Percentiles rank a stretch among this genome's conserved stretches.
Conservation (phyloP, 2,329 filamentous ascomycete genomes). For the Leptographium radiaticola region DNA sequence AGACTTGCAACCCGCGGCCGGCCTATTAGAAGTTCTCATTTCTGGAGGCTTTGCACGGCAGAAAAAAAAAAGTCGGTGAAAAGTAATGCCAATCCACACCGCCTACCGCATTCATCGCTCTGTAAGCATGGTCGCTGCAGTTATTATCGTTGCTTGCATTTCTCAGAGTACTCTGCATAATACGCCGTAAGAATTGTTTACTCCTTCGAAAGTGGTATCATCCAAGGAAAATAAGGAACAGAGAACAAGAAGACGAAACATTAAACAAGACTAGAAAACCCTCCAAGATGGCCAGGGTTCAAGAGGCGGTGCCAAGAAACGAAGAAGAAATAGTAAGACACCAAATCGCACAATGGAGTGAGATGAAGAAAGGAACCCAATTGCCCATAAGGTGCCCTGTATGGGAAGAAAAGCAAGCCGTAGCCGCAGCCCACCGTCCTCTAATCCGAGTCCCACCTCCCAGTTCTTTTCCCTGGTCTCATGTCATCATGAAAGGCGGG, state of each 20-base stretch:
- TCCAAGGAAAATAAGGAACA: background rate
- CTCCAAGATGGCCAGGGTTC: background rate
- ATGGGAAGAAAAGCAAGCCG: background rate
- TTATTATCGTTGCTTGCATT: background rate
- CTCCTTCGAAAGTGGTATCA: background rate
- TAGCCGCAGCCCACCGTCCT: background rate
- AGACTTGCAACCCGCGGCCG: background rate
- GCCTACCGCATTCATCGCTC: background rate
- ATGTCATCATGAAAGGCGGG: background rate
- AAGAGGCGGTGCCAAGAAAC: background rate
- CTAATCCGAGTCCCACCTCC: background rate
- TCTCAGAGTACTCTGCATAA: background rate
- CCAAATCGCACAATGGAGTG: background rate
- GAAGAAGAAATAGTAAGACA: background rate
- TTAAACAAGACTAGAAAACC: background rate
- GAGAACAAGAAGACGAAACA: background rate
- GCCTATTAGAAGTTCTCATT: background rate
- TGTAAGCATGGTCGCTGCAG: background rate
- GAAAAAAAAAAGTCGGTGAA: constrained; percentile 4
- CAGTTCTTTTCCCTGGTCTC: background rate
- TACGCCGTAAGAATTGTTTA: background rate
- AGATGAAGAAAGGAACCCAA: background rate
- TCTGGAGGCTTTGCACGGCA: background rate
- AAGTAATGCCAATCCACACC: background rate
- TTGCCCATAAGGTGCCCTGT: background rate